Conservation (phyloP, 352 stramenopile species). For the Phytophthora chlamydospora region DNA sequence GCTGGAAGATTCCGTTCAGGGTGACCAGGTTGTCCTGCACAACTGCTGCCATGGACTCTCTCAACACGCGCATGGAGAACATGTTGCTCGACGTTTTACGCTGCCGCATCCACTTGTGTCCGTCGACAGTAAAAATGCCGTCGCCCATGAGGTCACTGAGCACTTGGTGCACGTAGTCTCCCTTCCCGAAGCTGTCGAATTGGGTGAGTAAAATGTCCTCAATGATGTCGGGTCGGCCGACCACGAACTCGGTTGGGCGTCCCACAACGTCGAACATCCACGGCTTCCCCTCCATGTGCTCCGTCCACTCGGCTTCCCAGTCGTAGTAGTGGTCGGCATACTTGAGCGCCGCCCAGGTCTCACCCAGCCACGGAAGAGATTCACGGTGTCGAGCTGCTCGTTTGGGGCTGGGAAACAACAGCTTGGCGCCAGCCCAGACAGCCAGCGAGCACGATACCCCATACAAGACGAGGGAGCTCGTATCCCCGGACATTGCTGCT, state of each 20-base stretch:
- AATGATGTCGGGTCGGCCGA: slow-evolving; percentile 32
- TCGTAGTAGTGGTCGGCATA: slow-evolving; percentile 34
- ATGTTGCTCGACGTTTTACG: slow-evolving; percentile 58
- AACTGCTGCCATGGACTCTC: slow-evolving; percentile 45
- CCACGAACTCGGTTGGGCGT: slow-evolving; percentile 22
- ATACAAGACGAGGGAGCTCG: slow-evolving; percentile 11
- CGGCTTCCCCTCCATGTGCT: slow-evolving; percentile 30
- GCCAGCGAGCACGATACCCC: slow-evolving; percentile 22
- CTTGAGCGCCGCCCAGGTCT: slow-evolving; percentile 29
- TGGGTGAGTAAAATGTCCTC: slow-evolving; percentile 51
- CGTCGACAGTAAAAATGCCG: slow-evolving; percentile 49
- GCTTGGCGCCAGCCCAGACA: slow-evolving; percentile 14
- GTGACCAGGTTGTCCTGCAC: slow-evolving; percentile 30
- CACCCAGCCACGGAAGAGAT: slow-evolving; percentile 21
- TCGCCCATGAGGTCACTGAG: slow-evolving; percentile 43
- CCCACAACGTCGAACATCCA: slow-evolving; percentile 42
- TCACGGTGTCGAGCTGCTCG: slow-evolving; percentile 30
- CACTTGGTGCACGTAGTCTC: slow-evolving; percentile 34
- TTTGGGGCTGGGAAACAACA: slow-evolving; percentile 20
- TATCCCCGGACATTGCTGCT: slow-evolving; percentile 2
- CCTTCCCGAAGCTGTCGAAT: slow-evolving; percentile 45
- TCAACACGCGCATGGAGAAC: slow-evolving; percentile 46
- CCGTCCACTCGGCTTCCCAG: slow-evolving; percentile 33
- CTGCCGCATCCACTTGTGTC: slow-evolving; percentile 46
- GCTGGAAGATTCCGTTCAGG: slow-evolving; percentile 33